Conservation (phyloP, 768 basidiomycete genomes). For the Aureoboletus auriporus region DNA sequence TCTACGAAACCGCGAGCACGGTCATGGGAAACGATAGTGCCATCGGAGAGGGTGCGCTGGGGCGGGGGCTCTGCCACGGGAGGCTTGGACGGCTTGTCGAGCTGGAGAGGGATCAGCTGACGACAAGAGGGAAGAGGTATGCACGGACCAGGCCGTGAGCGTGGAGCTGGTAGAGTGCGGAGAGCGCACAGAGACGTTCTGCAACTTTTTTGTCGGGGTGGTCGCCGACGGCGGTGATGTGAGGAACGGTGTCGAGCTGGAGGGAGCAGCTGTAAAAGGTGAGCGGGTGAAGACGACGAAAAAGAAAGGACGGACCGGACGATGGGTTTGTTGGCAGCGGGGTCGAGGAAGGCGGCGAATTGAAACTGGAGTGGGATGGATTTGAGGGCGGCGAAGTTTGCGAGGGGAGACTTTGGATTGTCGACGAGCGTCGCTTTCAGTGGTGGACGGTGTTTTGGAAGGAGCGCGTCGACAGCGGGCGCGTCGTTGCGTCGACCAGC, state of each 20-base stretch:
- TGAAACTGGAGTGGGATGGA: slow-evolving; percentile 15
- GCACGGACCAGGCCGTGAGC: slow-evolving; percentile 57
- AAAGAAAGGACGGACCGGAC: slow-evolving; percentile 16
- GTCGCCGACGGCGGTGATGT: slow-evolving; percentile 62
- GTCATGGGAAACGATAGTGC: slow-evolving; percentile 60
- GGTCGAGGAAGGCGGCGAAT: slow-evolving; percentile 12
- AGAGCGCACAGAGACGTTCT: slow-evolving; percentile 70
- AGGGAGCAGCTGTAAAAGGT: slow-evolving; percentile 20
- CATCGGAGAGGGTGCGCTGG: slow-evolving; percentile 52
- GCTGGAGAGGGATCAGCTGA: slow-evolving; percentile 13
- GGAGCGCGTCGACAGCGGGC: slow-evolving; percentile 27
- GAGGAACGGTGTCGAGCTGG: slow-evolving; percentile 24
- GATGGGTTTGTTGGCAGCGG: slow-evolving; percentile 10
- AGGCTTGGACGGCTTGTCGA: slow-evolving; percentile 29
- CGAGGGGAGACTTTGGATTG: slow-evolving; percentile 52
- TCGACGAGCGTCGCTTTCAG: slow-evolving; percentile 30
- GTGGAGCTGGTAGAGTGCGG: slow-evolving; percentile 69
- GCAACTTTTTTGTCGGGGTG: slow-evolving; percentile 55
- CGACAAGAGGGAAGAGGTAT: not conserved
- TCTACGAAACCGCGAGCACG: slow-evolving; percentile 89
- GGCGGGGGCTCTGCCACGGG: slow-evolving; percentile 5
- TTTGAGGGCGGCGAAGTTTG: slow-evolving; percentile 34
- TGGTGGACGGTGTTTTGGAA: slow-evolving; percentile 5
- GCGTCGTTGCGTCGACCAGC: slow-evolving; percentile 36
- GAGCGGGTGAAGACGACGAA: not conserved